Conservation (phyloP, 1,284 basidiomycete genomes). For the Golubevia sp. region DNA sequence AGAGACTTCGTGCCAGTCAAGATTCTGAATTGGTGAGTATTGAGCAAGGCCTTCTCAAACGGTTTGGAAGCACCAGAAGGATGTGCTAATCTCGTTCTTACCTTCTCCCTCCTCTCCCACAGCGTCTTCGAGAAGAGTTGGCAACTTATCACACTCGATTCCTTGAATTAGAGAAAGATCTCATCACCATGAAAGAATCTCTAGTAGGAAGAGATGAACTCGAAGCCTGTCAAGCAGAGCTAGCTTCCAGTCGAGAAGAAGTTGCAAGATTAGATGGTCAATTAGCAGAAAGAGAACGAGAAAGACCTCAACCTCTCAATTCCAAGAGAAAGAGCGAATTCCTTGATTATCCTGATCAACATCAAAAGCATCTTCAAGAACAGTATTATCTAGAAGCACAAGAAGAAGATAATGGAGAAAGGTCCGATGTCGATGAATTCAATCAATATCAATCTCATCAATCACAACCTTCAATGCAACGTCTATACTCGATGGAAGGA, state of each 20-base stretch:
- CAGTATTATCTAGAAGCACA: too few relatives aligned
- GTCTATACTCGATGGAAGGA: too few relatives aligned
- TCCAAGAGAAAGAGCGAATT: too few relatives aligned
- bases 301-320: too few relatives aligned
- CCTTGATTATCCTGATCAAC: too few relatives aligned
- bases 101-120: neutral
- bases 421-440: too few relatives aligned
- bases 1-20: constrained; percentile 15
- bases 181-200: constrained; percentile 29
- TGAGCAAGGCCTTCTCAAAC: neutral
- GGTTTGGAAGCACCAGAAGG: neutral
- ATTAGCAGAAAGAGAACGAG: constrained; percentile 5
- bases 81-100: neutral
- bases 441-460: too few relatives aligned
- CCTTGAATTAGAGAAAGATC: constrained; percentile 29
- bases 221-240: constrained; percentile 57
- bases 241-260: constrained; percentile 18
- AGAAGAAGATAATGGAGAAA: too few relatives aligned
- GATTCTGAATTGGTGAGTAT: constrained; percentile 17
- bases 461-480: too few relatives aligned
- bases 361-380: too few relatives aligned
- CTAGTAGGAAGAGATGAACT: constrained; percentile 36
- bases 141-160: constrained; percentile 24
- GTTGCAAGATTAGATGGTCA: constrained; percentile 18
- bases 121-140: constrained; percentile 16